Evolutionary conservation across 495 filamentous ascomycete species (phyloP).

Genomic region (Clavariopsis aquatica): DNA sequence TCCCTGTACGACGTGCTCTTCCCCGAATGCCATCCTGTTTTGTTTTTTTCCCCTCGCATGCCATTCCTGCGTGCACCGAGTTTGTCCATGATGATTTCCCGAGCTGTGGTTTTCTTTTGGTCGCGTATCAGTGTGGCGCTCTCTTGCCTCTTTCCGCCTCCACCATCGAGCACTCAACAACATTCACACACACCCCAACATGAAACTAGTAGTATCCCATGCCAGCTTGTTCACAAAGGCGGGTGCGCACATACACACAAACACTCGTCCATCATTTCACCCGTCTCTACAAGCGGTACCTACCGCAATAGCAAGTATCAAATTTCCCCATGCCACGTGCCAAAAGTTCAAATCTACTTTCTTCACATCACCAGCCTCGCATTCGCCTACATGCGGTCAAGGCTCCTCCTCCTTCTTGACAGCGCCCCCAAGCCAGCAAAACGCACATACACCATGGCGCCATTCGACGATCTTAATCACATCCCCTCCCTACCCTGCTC

Average conservation of each 20-base stretch:
- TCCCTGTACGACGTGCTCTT: background rate
- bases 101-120: too few species aligned
- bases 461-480: constrained; percentile 17
- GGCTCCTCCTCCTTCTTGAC: background rate
- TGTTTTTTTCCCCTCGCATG: background rate
- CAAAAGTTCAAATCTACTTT: background rate
- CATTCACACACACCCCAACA: too few species aligned
- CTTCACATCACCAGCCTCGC: background rate
- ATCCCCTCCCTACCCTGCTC: background rate
- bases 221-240: too few species aligned
- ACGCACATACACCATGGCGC: constrained; percentile 16
- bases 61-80: too few species aligned
- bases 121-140: too few species aligned
- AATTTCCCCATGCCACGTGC: background rate
- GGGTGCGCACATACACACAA: too few species aligned
- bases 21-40: background rate
- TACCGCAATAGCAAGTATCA: background rate
- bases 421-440: background rate
- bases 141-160: too few species aligned
- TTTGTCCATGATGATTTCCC: too few species aligned
- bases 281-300: too few species aligned
- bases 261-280: background rate
- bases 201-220: too few species aligned
- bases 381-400: background rate
- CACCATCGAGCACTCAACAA: too few species aligned